Conservation (phyloP, 495 filamentous ascomycete species). For the Daldinia loculata region DNA sequence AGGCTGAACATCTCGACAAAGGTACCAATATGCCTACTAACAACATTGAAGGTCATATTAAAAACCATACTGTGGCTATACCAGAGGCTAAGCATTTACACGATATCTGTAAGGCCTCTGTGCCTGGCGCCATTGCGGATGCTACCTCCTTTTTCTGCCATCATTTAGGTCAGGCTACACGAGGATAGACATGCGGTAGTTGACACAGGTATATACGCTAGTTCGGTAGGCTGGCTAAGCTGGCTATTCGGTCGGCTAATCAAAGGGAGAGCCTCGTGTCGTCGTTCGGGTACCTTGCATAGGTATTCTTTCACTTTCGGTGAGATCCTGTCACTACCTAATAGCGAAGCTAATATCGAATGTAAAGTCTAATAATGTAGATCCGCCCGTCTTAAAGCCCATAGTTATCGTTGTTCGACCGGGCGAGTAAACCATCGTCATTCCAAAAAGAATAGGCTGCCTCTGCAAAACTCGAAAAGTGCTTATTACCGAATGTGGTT, state of each 20-base stretch:
- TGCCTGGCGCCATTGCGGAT: neutral
- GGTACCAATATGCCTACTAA: neutral
- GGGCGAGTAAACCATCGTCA: neutral
- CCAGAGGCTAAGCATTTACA: neutral
- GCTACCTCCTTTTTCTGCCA: neutral
- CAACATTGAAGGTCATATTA: neutral
- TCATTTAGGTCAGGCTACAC: neutral
- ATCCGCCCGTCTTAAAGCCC: neutral
- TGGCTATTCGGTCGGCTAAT: neutral
- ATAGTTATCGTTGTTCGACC: neutral
- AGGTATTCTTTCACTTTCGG: slow-evolving; percentile 22
- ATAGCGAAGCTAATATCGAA: neutral
- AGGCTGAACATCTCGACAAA: neutral
- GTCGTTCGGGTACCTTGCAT: slow-evolving; percentile 34
- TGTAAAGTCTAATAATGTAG: neutral
- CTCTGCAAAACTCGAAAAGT: slow-evolving; percentile 5
- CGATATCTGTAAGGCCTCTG: neutral
- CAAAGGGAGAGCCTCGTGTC: slow-evolving; percentile 4
- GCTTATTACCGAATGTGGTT: neutral
- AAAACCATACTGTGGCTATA: neutral
- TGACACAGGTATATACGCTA: slow-evolving; percentile 1
- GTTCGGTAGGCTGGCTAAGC: slow-evolving; percentile 11
- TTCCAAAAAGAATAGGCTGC: neutral
- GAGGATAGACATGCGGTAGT: neutral
- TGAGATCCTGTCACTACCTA: neutral